Evolutionary conservation across 2,329 filamentous ascomycete species (phyloP).

Genomic region (Pezicula radicicola): DNA sequence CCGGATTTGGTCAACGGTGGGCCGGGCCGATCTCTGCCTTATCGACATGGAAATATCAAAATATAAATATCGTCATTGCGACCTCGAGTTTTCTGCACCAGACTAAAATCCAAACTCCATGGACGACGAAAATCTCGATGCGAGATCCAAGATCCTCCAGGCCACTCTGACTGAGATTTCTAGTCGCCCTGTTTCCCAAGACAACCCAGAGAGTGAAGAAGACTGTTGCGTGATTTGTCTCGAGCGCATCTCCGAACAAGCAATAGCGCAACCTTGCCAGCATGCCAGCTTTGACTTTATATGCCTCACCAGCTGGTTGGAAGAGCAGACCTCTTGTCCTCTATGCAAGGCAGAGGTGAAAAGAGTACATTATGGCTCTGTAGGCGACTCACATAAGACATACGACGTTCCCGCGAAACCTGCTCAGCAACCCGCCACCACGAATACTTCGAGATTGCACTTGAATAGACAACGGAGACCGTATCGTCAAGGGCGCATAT

Average conservation of each 20-base stretch:
- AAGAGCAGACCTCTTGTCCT: slow-evolving; percentile 70
- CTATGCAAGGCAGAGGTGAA: slow-evolving; percentile 63
- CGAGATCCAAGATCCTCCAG: slow-evolving; percentile 39
- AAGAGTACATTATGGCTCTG: slow-evolving; percentile 64
- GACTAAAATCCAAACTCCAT: slow-evolving; percentile 11
- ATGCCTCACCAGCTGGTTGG: slow-evolving; percentile 80
- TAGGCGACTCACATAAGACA: slow-evolving; percentile 50
- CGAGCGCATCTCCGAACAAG: slow-evolving; percentile 68
- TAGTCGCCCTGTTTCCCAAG: slow-evolving; percentile 22
- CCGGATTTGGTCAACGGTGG: neutral
- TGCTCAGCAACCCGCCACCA: slow-evolving; percentile 3
- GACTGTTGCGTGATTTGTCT: slow-evolving; percentile 85
- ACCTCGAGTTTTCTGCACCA: neutral
- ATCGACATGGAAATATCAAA: neutral
- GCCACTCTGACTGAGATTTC: slow-evolving; percentile 40
- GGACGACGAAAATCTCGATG: slow-evolving; percentile 34
- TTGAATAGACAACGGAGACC: slow-evolving; percentile 13
- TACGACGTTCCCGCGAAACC: slow-evolving; percentile 45
- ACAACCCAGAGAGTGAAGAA: slow-evolving; percentile 27
- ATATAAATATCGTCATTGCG: neutral
- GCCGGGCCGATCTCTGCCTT: neutral
- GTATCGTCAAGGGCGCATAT: slow-evolving; percentile 10
- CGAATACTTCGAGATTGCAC: slow-evolving; percentile 3
- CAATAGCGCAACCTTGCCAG: slow-evolving; percentile 70
- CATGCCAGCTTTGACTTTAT: slow-evolving; percentile 83